Conservation (phyloP, 1,284 basidiomycete genomes). For the Trichosporon faecale region DNA sequence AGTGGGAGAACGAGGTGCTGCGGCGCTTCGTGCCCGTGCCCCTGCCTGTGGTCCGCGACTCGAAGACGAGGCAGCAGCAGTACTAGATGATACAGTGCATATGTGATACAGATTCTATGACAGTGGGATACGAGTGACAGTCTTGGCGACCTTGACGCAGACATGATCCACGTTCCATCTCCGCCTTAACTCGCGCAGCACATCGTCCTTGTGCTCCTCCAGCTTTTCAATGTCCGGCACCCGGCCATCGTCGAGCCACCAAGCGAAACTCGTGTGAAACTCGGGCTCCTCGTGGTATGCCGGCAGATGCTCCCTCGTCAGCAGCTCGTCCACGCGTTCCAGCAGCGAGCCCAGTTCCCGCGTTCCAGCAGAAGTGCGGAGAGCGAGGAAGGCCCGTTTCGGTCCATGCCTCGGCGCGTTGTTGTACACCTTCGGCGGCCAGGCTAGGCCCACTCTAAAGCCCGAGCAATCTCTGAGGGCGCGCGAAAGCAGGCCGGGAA, state of each 20-base stretch:
- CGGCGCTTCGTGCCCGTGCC: conserved; percentile 42
- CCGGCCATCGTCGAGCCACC: conserved; percentile 30
- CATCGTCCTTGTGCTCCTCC: not conserved
- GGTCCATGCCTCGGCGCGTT: conserved; percentile 29
- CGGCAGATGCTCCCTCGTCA: conserved; percentile 38
- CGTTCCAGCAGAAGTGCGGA: conserved; percentile 46
- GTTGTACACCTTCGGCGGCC: conserved; percentile 33
- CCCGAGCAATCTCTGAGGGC: not conserved
- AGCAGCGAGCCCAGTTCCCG: conserved; percentile 32
- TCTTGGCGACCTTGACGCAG: conserved; percentile 40
- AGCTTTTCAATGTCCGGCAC: not conserved
- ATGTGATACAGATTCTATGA: not conserved
- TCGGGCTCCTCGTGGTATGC: conserved; percentile 45
- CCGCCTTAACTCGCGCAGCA: not conserved
- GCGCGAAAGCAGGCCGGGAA: not conserved
- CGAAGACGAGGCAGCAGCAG: conserved; percentile 16
- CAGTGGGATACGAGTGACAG: conserved; percentile 24
- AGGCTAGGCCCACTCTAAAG: conserved; percentile 32
- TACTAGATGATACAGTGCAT: conserved; percentile 1
- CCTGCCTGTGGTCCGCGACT: conserved; percentile 30
- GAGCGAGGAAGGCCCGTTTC: conserved; percentile 45
- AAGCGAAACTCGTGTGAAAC: conserved; percentile 50
- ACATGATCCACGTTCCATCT: conserved; percentile 38
- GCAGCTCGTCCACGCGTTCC: conserved; percentile 34
- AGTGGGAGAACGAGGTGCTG: conserved; percentile 50